phyloP scores from a whole-genome alignment of 768 basidiomycete genomes.

The Pleurotus citrinopileatus region DNA sequence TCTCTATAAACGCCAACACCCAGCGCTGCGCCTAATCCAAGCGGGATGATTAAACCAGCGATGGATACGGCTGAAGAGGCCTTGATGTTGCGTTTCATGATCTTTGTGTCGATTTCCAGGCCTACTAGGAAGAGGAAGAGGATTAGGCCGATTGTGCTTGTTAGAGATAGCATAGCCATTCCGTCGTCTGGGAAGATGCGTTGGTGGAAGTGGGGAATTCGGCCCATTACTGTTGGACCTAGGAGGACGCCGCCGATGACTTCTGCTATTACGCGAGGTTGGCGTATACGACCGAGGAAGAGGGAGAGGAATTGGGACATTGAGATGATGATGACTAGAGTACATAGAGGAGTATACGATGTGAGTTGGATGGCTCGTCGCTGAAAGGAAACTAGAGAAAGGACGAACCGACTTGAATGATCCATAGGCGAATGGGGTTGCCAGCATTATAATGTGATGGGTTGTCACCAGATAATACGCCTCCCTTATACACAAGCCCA shows the following conservation, averaged over 20 bases:
- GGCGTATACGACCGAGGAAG: constrained; percentile 63
- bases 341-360: constrained; percentile 41
- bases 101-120: constrained; percentile 74
- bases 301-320: constrained; percentile 76
- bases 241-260: constrained; percentile 88
- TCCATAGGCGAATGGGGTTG: constrained; percentile 77
- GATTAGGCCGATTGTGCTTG: constrained; percentile 72
- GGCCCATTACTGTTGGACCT: constrained; percentile 75
- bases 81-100: constrained; percentile 63
- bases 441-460: constrained; percentile 56
- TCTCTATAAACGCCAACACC: constrained; percentile 74
- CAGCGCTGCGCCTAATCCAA: constrained; percentile 75
- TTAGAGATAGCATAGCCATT: constrained; percentile 62
- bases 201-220: constrained; percentile 66
- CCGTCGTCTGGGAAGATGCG: constrained; percentile 55
- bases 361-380: too few relatives aligned
- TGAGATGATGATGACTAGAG: constrained; percentile 70
- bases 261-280: constrained; percentile 93
- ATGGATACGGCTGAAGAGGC: constrained; percentile 58
- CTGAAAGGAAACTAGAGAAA: constrained; percentile 1
- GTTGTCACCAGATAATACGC: constrained; percentile 74
- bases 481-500: constrained; percentile 40
- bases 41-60: constrained; percentile 71
- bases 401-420: constrained; percentile 65
- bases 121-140: constrained; percentile 84